Percentiles rank a stretch among this genome's conserved stretches.
Evolutionary conservation across 495 filamentous ascomycete species (phyloP).

Genomic region (Astrothelium subdiscretum): DNA sequence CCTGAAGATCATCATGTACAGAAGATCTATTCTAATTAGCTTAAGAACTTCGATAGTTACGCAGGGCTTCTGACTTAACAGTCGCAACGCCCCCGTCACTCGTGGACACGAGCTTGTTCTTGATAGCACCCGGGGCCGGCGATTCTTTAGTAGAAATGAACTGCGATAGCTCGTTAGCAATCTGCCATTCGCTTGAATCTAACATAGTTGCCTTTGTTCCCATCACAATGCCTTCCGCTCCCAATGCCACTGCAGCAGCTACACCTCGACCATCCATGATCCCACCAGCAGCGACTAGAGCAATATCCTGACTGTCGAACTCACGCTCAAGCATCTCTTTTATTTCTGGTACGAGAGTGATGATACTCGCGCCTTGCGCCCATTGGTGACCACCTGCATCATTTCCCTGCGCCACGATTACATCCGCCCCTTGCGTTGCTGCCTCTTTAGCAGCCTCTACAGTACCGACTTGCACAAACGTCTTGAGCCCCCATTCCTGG

Average conservation of each 20-base stretch:
- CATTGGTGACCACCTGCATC: slow-evolving; percentile 70
- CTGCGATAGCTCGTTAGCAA: background rate
- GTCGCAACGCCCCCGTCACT: background rate
- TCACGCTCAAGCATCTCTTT: slow-evolving; percentile 38
- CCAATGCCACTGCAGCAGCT: slow-evolving; percentile 49
- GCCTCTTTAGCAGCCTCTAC: slow-evolving; percentile 12
- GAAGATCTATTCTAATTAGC: background rate
- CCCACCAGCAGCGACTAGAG: slow-evolving; percentile 59
- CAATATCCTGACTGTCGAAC: background rate
- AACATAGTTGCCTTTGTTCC: slow-evolving; percentile 38
- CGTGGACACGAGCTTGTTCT: background rate
- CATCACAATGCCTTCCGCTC: slow-evolving; percentile 55
- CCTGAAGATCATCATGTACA: background rate
- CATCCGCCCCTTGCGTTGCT: slow-evolving; percentile 12
- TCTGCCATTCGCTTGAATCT: background rate
- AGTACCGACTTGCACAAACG: slow-evolving; percentile 9
- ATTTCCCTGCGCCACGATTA: slow-evolving; percentile 31
- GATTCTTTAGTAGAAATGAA: slow-evolving; percentile 5
- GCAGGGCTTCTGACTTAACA: background rate
- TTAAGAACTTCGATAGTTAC: background rate
- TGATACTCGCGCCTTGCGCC: slow-evolving; percentile 44
- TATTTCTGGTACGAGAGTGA: slow-evolving; percentile 47
- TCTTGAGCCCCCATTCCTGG: background rate
- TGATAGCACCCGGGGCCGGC: background rate
- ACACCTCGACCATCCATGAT: slow-evolving; percentile 56